Base-by-base conservation (phyloP, 1,139 yeast genomes). In the Pichia sp. region DNA sequence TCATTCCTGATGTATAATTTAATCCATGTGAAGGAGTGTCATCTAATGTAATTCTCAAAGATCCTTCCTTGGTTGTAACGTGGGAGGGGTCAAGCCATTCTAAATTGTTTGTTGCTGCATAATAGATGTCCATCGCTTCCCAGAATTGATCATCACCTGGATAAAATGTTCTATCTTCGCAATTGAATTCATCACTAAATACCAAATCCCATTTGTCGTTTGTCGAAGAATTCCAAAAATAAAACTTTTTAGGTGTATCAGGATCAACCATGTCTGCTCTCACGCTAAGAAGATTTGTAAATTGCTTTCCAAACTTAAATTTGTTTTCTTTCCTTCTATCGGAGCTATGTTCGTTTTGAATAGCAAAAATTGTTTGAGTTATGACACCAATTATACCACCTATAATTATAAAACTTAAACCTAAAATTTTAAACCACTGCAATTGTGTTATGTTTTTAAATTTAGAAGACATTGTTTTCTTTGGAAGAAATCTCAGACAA, bases 1-100 rank as follows among this genome's bases (percentile, higher is more conserved):
- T 56, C 95, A 86, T 85, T 16, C 87, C 87, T 1, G 92, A 81
- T 50, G 95, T 72, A 64, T 85, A 86, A 58, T 74, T 80, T 50
- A 86, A 66, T 53, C 79, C 72, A 62, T 85, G 92, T 58, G 80
- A 83, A 51, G 75, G 67, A 59, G 66, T 81, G 4, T 94, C 88
- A 57, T 85, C 95, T 75, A 86, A 67, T 44, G 79, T 69, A n/a
- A 86, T 57, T 41, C 67, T 66, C 39, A 85, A 64, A 2, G 85
- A 68, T 43, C 95, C 95, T 50, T 80, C 73, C 5, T 63, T 69
- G 1, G 95, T 86, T 6, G 77, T 69, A 2, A 69, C 76, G 4
- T 94, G 94, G 61, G 85, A 95, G 3, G 95, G 95, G 50, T 77
- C 79, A 60, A 86, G 86, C 95, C 95, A 86, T 66, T 86, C 95